Percentiles rank a stretch among this genome's conserved stretches.
Conservation (phyloP, 2,329 filamentous ascomycete species). For the Elsinoe perseae region DNA sequence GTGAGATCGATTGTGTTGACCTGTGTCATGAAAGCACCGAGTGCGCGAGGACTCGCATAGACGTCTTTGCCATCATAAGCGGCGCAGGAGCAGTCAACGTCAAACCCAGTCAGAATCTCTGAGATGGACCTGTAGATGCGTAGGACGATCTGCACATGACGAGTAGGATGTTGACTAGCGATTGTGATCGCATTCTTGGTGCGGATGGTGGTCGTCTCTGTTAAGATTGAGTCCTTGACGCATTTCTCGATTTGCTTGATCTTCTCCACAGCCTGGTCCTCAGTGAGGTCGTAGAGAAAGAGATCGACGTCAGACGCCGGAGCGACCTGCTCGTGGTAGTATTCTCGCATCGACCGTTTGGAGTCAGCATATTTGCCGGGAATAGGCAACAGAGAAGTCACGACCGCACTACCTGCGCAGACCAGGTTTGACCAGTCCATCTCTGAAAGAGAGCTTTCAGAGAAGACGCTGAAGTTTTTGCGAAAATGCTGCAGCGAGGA, state of each 20-base stretch:
- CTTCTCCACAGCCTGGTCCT: slow-evolving; percentile 72
- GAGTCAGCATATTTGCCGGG: slow-evolving; percentile 43
- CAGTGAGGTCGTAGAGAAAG: slow-evolving; percentile 71
- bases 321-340: slow-evolving; percentile 73
- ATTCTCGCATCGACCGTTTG: slow-evolving; percentile 41
- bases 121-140: slow-evolving; percentile 77
- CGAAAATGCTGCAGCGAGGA: slow-evolving; percentile 61
- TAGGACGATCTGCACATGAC: slow-evolving; percentile 79
- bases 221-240: slow-evolving; percentile 68
- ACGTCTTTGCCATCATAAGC: slow-evolving; percentile 77
- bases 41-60: slow-evolving; percentile 66
- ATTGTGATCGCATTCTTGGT: slow-evolving; percentile 87
- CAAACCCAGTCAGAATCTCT: slow-evolving; percentile 80
- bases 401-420: slow-evolving; percentile 70
- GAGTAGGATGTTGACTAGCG: slow-evolving; percentile 71
- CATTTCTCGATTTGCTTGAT: slow-evolving; percentile 71
- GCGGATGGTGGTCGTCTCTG: slow-evolving; percentile 75
- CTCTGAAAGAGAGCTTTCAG: slow-evolving; percentile 66
- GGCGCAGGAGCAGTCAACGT: slow-evolving; percentile 75
- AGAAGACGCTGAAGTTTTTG: slow-evolving; percentile 73
- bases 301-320: slow-evolving; percentile 82
- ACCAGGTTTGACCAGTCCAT: slow-evolving; percentile 78
- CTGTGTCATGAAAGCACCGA: slow-evolving; percentile 74
- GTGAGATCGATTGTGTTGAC: slow-evolving; percentile 72
- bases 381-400: slow-evolving; percentile 64